These are phyloP conservation scores for Saxophila tyrrhenica DNA, from an alignment of 495 filamentous ascomycete genomes.

Conservation along the genomic window DNA sequence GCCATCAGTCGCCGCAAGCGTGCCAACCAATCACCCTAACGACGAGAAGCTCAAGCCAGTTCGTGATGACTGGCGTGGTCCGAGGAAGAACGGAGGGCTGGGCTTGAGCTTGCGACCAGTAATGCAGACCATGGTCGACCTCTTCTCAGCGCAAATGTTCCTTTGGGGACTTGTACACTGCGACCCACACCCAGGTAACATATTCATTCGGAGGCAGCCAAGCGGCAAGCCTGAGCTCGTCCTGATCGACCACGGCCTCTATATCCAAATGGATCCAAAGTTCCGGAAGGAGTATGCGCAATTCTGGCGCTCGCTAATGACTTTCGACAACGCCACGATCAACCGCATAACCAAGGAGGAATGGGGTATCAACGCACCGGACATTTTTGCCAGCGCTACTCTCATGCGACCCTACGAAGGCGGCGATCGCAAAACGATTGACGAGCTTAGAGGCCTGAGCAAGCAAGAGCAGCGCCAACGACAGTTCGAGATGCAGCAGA, in stretches of 20 bases:
- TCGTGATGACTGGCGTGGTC: conserved; percentile 66
- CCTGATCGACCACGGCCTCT: conserved; percentile 92
- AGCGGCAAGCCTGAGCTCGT: conserved; percentile 77
- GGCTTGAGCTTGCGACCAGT: conserved; percentile 71
- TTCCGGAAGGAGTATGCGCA: conserved; percentile 82
- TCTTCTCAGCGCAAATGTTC: conserved; percentile 95
- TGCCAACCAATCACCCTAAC: conserved; percentile 32
- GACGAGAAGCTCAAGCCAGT: conserved; percentile 59
- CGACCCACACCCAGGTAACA: conserved; percentile 94
- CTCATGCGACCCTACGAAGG: conserved; percentile 83
- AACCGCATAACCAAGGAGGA: conserved; percentile 46
- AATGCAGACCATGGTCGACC: conserved; percentile 91
- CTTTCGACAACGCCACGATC: conserved; percentile 81
- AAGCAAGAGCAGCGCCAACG: conserved; percentile 47
- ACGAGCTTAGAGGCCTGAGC: conserved; percentile 37
- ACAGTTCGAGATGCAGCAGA: conserved; percentile 74
- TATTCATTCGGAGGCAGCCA: conserved; percentile 80
- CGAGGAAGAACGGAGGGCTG: conserved; percentile 58
- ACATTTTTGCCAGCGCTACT: conserved; percentile 84
- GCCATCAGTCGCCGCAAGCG: conserved; percentile 32
- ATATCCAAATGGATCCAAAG: conserved; percentile 74
- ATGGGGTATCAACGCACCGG: conserved; percentile 82
- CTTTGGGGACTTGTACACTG: conserved; percentile 89
- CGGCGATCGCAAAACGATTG: conserved; percentile 55
- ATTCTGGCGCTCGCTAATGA: conserved; percentile 89